Conservation (phyloP, 106 monocot species). For the Dendrobium nobile region DNA sequence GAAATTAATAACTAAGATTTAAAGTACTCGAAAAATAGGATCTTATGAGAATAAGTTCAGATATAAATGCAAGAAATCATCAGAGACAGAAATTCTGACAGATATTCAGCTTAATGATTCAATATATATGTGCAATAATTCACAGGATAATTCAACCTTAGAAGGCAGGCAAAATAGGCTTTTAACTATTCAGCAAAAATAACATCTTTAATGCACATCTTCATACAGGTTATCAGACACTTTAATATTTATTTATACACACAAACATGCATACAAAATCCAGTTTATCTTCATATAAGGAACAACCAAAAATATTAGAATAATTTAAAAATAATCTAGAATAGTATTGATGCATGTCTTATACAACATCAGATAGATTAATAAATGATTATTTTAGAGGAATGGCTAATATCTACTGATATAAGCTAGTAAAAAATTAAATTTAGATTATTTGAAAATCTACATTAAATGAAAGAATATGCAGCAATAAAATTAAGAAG, state of each 20-base stretch:
- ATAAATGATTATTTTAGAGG: too few relatives aligned
- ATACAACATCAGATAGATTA: too few relatives aligned
- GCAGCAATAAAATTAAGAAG: neutral
- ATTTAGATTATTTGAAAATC: neutral
- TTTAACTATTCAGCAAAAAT: neutral
- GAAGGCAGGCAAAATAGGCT: neutral
- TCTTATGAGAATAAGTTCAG: neutral
- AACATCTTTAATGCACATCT: neutral
- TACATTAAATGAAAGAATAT: neutral
- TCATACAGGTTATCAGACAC: neutral
- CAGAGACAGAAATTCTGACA: neutral
- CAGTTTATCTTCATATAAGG: too few relatives aligned
- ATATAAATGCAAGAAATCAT: neutral
- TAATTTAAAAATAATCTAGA: too few relatives aligned
- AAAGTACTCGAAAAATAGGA: neutral
- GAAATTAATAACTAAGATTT: neutral
- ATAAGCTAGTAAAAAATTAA: neutral
- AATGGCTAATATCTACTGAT: too few relatives aligned
- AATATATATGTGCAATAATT: neutral
- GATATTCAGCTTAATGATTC: neutral
- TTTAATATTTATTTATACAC: too few relatives aligned
- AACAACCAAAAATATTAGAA: too few relatives aligned
- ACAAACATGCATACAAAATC: too few relatives aligned
- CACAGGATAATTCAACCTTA: neutral
- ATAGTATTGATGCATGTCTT: too few relatives aligned